Conservation (phyloP, 371 early-diverging fungal genomes). For the Rhizomucor pusillus region DNA sequence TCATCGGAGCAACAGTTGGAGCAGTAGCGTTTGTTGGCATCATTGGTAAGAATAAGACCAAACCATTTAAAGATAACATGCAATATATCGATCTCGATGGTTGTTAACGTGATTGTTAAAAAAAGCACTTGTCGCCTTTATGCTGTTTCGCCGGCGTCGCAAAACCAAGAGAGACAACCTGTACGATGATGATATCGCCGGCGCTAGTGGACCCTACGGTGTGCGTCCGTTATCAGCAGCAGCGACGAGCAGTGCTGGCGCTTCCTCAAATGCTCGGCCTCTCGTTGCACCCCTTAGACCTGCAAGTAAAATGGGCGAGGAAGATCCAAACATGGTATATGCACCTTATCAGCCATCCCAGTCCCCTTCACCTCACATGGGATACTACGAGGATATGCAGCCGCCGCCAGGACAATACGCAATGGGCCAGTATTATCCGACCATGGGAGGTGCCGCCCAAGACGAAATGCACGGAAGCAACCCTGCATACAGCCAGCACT, state of each 20-base stretch:
- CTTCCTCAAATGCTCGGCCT: slow-evolving; percentile 7
- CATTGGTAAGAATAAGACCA: slow-evolving; percentile 4
- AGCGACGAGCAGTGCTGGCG: slow-evolving; percentile 1
- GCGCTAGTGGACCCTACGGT: background rate
- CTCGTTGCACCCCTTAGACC: slow-evolving; percentile 10
- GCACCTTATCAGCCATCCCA: slow-evolving; percentile 1
- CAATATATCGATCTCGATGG: background rate
- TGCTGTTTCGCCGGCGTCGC: background rate
- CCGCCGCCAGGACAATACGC: background rate
- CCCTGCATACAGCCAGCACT: no score
- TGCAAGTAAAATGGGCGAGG: slow-evolving; percentile 9
- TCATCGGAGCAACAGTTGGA: slow-evolving; percentile 9
- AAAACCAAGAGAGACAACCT: background rate
- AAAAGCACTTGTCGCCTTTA: background rate
- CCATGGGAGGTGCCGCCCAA: background rate
- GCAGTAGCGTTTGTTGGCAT: slow-evolving; percentile 5
- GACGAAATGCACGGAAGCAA: background rate
- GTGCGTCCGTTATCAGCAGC: background rate
- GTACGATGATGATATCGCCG: background rate
- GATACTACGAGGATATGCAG: slow-evolving; percentile 2
- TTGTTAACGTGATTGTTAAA: background rate
- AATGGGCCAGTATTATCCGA: slow-evolving; percentile 4
- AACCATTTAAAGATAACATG: background rate
- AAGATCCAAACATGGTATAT: slow-evolving; percentile 7
- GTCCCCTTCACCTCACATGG: background rate